Conservation (phyloP, 495 filamentous ascomycete genomes). For the Daldinia concentrica region DNA sequence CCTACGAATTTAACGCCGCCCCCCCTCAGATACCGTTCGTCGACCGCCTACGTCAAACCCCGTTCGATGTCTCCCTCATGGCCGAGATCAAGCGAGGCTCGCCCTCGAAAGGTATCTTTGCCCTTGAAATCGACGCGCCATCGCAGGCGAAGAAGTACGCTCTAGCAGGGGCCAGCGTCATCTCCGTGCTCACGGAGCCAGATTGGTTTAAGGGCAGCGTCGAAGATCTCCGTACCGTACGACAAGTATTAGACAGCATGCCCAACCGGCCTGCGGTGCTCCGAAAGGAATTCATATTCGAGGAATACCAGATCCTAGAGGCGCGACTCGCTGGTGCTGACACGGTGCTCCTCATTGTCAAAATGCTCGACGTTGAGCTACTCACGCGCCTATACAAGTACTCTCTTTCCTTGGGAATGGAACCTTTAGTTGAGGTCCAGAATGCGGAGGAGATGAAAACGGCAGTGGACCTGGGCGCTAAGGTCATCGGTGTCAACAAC, state of each 20-base stretch:
- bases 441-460: slow-evolving; percentile 90
- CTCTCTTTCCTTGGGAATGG: slow-evolving; percentile 92
- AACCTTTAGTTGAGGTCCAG: slow-evolving; percentile 96
- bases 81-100: slow-evolving; percentile 98
- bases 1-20: slow-evolving; percentile 82
- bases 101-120: slow-evolving; percentile 95
- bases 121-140: slow-evolving; percentile 84
- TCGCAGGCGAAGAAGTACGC: slow-evolving; percentile 92
- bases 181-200: slow-evolving; percentile 96
- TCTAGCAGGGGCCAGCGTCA: slow-evolving; percentile 91
- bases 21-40: slow-evolving; percentile 88
- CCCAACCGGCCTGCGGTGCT: slow-evolving; percentile 90
- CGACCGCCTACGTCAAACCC: slow-evolving; percentile 78
- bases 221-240: slow-evolving; percentile 88
- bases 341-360: slow-evolving; percentile 95
- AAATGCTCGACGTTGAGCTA: slow-evolving; percentile 87
- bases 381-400: slow-evolving; percentile 85
- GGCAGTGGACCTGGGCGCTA: slow-evolving; percentile 86
- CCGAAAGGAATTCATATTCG: slow-evolving; percentile 97
- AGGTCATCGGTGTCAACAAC: slow-evolving; percentile 98
- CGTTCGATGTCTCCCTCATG: slow-evolving; percentile 85
- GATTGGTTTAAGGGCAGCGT: slow-evolving; percentile 99
- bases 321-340: slow-evolving; percentile 93
- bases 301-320: slow-evolving; percentile 98
- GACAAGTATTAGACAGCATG: slow-evolving; percentile 87